These are phyloP conservation scores for Yamadazyma mexicana DNA, from an alignment of 1,139 yeast genomes.

Conservation along the genomic window DNA sequence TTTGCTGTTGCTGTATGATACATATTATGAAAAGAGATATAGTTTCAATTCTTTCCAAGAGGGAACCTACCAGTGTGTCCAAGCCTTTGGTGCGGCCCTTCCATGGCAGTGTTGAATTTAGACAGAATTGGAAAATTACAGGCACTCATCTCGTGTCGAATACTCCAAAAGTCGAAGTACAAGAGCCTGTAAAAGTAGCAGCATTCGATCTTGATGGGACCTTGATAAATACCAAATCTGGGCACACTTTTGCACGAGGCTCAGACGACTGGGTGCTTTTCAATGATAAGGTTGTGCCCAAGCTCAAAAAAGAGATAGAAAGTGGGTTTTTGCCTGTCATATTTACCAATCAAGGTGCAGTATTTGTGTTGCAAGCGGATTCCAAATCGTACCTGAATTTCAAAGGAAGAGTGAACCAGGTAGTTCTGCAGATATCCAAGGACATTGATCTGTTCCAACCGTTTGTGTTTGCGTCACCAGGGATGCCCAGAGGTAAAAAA, in stretches of 20 bases:
- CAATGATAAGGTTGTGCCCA: slow-evolving; percentile 25
- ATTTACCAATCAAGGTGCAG: slow-evolving; percentile 86
- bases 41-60: slow-evolving; percentile 9
- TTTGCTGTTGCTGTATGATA: not conserved
- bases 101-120: not conserved
- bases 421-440: slow-evolving; percentile 24
- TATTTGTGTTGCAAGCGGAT: slow-evolving; percentile 33
- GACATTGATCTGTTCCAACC: slow-evolving; percentile 26
- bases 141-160: slow-evolving; percentile 39
- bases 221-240: slow-evolving; percentile 60
- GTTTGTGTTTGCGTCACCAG: slow-evolving; percentile 66
- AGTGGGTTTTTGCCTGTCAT: slow-evolving; percentile 53
- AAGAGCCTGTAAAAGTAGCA: slow-evolving; percentile 42
- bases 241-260: slow-evolving; percentile 52
- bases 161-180: slow-evolving; percentile 21
- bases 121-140: slow-evolving; percentile 25
- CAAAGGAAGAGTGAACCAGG: slow-evolving; percentile 37
- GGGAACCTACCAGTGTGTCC: not conserved
- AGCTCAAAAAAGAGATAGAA: slow-evolving; percentile 23
- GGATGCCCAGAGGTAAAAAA: slow-evolving; percentile 41
- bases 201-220: slow-evolving; percentile 82
- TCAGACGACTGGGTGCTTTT: slow-evolving; percentile 74
- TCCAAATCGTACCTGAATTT: slow-evolving; percentile 57
- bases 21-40: slow-evolving; percentile 10
- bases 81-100: slow-evolving; percentile 1